phyloP scores from a whole-genome alignment of 2,329 filamentous ascomycete species.

The Sclerotinia trifoliorum region DNA sequence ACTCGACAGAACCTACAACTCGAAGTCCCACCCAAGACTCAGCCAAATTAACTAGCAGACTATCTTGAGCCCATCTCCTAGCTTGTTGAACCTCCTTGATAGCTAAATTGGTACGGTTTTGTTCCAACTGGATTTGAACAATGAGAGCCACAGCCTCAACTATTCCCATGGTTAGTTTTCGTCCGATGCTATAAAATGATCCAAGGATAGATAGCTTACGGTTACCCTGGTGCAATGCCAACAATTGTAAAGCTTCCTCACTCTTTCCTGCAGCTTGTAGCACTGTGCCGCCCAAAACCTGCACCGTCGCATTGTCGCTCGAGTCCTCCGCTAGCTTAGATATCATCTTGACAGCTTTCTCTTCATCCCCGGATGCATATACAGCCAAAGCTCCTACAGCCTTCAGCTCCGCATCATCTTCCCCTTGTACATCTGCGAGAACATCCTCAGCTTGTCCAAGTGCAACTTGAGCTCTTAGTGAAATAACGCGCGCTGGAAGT shows the following conservation, averaged over 20 bases:
- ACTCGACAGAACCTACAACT: slow-evolving; percentile 55
- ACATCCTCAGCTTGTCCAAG: slow-evolving; percentile 76
- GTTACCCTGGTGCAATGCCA: slow-evolving; percentile 82
- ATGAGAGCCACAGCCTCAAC: slow-evolving; percentile 80
- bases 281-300: slow-evolving; percentile 78
- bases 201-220: slow-evolving; percentile 53
- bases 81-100: slow-evolving; percentile 84
- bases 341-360: slow-evolving; percentile 60
- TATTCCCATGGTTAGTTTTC: slow-evolving; percentile 39
- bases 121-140: slow-evolving; percentile 86
- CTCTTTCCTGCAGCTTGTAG: slow-evolving; percentile 75
- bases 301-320: slow-evolving; percentile 74
- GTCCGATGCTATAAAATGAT: not conserved
- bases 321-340: slow-evolving; percentile 67
- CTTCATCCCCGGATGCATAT: slow-evolving; percentile 57
- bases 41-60: slow-evolving; percentile 85
- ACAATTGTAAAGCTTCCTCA: slow-evolving; percentile 79
- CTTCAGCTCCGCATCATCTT: slow-evolving; percentile 67
- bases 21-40: slow-evolving; percentile 94
- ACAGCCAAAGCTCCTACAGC: slow-evolving; percentile 77
- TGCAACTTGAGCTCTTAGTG: slow-evolving; percentile 79
- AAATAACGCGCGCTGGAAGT: slow-evolving; percentile 72
- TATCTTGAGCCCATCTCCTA: slow-evolving; percentile 93
- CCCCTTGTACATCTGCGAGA: slow-evolving; percentile 63
- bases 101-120: slow-evolving; percentile 89